Evolutionary conservation across 2,329 filamentous ascomycete genomes (phyloP), one percentile per base, ranked within the genome.

Genomic region (Aureobasidium melanogenum): DNA sequence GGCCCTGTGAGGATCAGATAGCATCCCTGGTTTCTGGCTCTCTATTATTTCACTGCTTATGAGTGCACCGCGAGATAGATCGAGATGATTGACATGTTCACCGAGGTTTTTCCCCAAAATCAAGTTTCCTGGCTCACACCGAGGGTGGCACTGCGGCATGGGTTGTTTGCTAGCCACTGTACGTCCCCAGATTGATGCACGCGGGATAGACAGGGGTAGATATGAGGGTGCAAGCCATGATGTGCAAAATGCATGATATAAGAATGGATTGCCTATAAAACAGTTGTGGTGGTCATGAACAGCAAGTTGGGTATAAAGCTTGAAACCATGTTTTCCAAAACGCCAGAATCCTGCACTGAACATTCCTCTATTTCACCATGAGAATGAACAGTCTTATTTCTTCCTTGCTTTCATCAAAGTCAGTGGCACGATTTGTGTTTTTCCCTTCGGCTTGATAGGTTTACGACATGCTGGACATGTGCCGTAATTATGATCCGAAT

Each of bases 401-500:
- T 60, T 60, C 26, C 36, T 60, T 10, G 39, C 44, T 47, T 71
- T 78, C 63, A 79, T 68, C 10, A 76, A 66, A 2, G 56, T 60
- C 34, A 74, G 63, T 3, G 75, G 74, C 22, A 79, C 75, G 43
- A 77, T 72, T 60, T 78, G 75, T n/a, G 67, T 66, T 17, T 68
- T 66, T 63, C 72, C 77, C 47, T 66, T 72, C 9, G 59, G 59
- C n/a, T 69, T 73, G 62, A 79, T 72, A 43, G 69, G 67, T 64
- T 79, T 79, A 43, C 79, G 70, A 64, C 77, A 79, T 9, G 79
- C 75, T 8, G 79, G 79, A 64, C 79, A 81, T 47, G 71, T 77
- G 1, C 73, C 75, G 63, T 75, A 74, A 46, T 73, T 73, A 7
- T 74, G 71, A 1, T 75, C 76, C 10, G 74, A 68, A 43, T 77